phyloP scores from a whole-genome alignment of 768 basidiomycete species.

The Phylloporus sp. region DNA sequence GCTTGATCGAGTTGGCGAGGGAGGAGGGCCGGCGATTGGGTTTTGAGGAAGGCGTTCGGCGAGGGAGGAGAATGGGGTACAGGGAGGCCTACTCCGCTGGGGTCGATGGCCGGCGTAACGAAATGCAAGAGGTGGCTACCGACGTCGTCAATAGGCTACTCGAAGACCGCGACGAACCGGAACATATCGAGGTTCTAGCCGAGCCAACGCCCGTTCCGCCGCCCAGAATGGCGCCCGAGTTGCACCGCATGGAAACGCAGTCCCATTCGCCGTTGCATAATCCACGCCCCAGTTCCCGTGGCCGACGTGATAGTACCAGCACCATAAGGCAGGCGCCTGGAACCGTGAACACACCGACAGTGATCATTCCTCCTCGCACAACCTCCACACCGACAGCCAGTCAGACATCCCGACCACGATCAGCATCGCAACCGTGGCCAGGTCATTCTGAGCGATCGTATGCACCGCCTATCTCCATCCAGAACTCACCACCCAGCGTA shows the following conservation, averaged over 20 bases:
- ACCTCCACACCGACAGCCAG: constrained; percentile 12
- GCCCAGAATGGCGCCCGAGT: constrained; percentile 21
- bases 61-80: constrained; percentile 30
- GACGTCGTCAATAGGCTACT: constrained; percentile 23
- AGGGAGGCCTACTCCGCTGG: constrained; percentile 23
- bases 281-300: constrained; percentile 16
- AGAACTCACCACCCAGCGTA: constrained; percentile 14
- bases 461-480: constrained; percentile 18
- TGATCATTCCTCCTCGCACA: constrained; percentile 5
- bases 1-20: constrained; percentile 45
- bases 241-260: constrained; percentile 22
- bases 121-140: constrained; percentile 18
- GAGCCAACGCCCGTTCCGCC: constrained; percentile 14
- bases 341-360: background rate
- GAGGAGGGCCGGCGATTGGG: constrained; percentile 54
- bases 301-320: constrained; percentile 14
- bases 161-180: constrained; percentile 20
- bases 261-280: constrained; percentile 16
- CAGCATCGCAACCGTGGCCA: constrained; percentile 17
- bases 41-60: constrained; percentile 46
- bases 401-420: constrained; percentile 15
- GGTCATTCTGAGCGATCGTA: constrained; percentile 7
- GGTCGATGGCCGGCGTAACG: constrained; percentile 10
- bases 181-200: constrained; percentile 19
- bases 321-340: constrained; percentile 12